A percentile compares a stretch with the other conserved stretches of the same genome.
These are phyloP conservation scores for Cladorrhinum sp. DNA, from an alignment of 2,329 filamentous ascomycete genomes.

Conservation along the genomic window DNA sequence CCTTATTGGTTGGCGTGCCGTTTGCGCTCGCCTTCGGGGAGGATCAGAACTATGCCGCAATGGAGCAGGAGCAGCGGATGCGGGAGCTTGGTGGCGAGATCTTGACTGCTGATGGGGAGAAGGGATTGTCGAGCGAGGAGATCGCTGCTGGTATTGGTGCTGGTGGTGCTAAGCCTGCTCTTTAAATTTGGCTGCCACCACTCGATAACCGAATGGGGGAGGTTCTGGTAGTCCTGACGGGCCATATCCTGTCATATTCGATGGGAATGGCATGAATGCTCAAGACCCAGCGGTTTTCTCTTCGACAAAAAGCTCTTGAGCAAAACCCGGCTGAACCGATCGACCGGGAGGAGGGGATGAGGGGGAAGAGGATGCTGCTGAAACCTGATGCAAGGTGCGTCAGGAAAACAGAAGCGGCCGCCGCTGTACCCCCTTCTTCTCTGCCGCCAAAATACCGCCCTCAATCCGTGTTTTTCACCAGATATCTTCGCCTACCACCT, in stretches of 20 bases:
- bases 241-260: background rate
- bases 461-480: background rate
- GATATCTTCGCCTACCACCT: background rate
- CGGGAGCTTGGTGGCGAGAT: slow-evolving; percentile 82
- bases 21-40: slow-evolving; percentile 91
- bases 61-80: slow-evolving; percentile 97
- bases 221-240: background rate
- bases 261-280: background rate
- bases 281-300: background rate
- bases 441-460: background rate
- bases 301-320: background rate
- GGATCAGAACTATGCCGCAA: slow-evolving; percentile 94
- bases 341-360: background rate
- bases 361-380: background rate
- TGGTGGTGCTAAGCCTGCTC: slow-evolving; percentile 43
- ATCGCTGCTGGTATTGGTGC: slow-evolving; percentile 47
- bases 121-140: slow-evolving; percentile 44
- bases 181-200: slow-evolving; percentile 38
- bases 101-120: slow-evolving; percentile 45
- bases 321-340: background rate
- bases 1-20: slow-evolving; percentile 85
- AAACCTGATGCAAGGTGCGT: background rate
- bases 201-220: background rate
- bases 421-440: no score
- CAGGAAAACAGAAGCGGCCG: background rate